Percentiles rank a stretch among this genome's conserved stretches.
phyloP scores from a whole-genome alignment of 2,329 filamentous ascomycete species.

The Triangularia verruculosa region DNA sequence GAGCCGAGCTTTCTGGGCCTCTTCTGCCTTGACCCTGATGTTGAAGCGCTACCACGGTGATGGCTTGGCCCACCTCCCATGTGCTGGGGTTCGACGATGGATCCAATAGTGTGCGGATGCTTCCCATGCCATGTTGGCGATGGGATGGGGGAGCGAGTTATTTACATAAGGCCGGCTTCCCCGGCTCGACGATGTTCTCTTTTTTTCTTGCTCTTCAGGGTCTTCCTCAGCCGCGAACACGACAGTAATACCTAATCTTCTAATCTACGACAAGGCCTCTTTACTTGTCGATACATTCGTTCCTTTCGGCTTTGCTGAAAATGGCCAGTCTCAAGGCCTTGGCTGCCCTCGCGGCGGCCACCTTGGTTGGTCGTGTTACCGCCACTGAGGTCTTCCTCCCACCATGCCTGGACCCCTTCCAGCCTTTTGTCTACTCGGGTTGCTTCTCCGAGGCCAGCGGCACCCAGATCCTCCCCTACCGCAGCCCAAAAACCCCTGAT shows the following conservation, averaged over 20 bases:
- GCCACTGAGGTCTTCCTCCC: conserved; percentile 44
- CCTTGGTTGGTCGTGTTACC: conserved; percentile 37
- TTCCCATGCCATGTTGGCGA: not conserved
- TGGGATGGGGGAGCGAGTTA: not conserved
- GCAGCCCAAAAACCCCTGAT: conserved; percentile 31
- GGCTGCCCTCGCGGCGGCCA: conserved; percentile 38
- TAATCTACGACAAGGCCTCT: not conserved
- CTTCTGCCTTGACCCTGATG: conserved; percentile 1
- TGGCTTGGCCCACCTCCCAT: conserved; percentile 2
- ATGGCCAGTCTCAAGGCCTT: conserved; percentile 37
- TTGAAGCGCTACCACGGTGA: not conserved
- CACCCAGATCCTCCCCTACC: conserved; percentile 40
- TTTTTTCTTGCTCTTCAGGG: conserved; percentile 4
- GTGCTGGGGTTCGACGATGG: conserved; percentile 1
- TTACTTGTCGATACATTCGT: conserved; percentile 13
- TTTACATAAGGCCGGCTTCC: conserved; percentile 2
- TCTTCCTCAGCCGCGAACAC: conserved; percentile 2
- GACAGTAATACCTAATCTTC: not conserved
- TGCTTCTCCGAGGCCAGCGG: conserved; percentile 43
- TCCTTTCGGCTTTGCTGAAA: conserved; percentile 17
- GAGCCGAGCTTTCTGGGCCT: not conserved
- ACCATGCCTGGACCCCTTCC: conserved; percentile 43
- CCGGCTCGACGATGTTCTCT: not conserved
- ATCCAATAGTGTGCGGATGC: conserved; percentile 4
- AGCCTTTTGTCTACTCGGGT: conserved; percentile 48